Percentiles rank a stretch among this genome's conserved stretches.
phyloP scores from a whole-genome alignment of 495 filamentous ascomycete genomes.

The Lasiosphaeria miniovina region DNA sequence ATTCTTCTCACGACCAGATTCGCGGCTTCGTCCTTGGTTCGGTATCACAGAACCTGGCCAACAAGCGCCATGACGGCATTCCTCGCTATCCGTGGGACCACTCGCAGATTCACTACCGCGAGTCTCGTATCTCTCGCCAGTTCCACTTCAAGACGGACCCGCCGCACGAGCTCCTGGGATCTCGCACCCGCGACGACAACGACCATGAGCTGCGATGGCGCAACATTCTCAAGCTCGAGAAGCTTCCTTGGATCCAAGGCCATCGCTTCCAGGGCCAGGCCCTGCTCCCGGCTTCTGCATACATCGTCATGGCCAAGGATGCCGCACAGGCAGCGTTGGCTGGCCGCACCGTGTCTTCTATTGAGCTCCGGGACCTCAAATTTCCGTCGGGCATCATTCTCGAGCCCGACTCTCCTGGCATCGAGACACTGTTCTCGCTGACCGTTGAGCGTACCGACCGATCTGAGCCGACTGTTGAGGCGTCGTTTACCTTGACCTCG shows the following conservation, averaged over 20 bases:
- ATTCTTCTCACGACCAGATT: constrained; percentile 21
- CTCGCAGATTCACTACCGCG: constrained; percentile 40
- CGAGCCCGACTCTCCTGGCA: constrained; percentile 41
- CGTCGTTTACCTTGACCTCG: constrained; percentile 37
- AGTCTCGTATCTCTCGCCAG: constrained; percentile 47
- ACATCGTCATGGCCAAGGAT: constrained; percentile 44
- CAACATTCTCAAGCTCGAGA: constrained; percentile 45
- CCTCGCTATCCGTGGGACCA: constrained; percentile 54
- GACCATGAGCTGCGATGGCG: constrained; percentile 42
- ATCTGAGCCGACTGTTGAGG: constrained; percentile 27
- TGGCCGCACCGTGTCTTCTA: constrained; percentile 29
- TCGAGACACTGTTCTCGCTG: constrained; percentile 47
- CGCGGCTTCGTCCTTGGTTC: constrained; percentile 37
- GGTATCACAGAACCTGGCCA: constrained; percentile 21
- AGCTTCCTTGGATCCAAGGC: constrained; percentile 37
- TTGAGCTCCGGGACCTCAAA: constrained; percentile 39
- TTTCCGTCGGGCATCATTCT: constrained; percentile 51
- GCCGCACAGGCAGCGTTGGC: constrained; percentile 31
- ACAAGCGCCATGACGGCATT: constrained; percentile 26
- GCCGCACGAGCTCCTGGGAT: constrained; percentile 49
- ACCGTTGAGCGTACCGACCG: constrained; percentile 12
- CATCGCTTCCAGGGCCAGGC: constrained; percentile 46
- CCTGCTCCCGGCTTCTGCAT: constrained; percentile 44
- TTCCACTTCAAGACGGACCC: constrained; percentile 37
- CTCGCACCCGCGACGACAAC: constrained; percentile 43